phyloP scores from a whole-genome alignment of 352 stramenopile species.

The Phytophthora podocarpi region DNA sequence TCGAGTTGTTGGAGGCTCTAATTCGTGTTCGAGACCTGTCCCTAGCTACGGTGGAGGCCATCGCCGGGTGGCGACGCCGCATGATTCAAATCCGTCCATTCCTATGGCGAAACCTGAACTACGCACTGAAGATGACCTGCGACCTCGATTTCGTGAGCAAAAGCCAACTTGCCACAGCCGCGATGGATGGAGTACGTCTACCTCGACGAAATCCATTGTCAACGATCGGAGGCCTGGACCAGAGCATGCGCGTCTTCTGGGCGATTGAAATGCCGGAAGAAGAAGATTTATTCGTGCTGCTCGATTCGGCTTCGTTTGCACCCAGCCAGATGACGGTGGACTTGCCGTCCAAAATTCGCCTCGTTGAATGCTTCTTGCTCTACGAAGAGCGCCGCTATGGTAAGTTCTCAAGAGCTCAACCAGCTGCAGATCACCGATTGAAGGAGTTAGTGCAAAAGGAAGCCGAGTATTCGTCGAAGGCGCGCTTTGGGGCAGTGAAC shows the following conservation, averaged over 20 bases:
- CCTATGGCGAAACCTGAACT: conserved; percentile 65
- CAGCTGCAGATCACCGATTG: conserved; percentile 47
- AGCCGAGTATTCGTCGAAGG: conserved; percentile 60
- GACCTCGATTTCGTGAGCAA: conserved; percentile 81
- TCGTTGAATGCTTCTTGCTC: conserved; percentile 63
- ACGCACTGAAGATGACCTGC: conserved; percentile 67
- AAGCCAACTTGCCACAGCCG: conserved; percentile 52
- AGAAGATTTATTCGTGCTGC: conserved; percentile 56
- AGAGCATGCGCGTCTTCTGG: conserved; percentile 63
- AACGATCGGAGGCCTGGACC: conserved; percentile 70
- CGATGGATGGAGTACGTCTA: conserved; percentile 65
- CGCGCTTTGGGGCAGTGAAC: conserved; percentile 40
- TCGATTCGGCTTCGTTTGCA: conserved; percentile 59
- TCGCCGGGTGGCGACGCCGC: conserved; percentile 62
- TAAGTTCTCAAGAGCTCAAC: conserved; percentile 37
- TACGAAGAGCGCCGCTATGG: conserved; percentile 63
- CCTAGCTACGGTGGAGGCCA: conserved; percentile 55
- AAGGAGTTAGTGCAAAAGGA: conserved; percentile 65
- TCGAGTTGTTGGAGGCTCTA: conserved; percentile 56
- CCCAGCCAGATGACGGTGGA: conserved; percentile 41
- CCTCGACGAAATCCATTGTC: conserved; percentile 71
- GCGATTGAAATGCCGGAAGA: conserved; percentile 57
- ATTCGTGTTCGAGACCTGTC: conserved; percentile 54
- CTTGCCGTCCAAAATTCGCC: conserved; percentile 48
- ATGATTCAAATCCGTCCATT: conserved; percentile 71